Base-by-base conservation (phyloP, 768 basidiomycete genomes). In the Trichaptum fuscoviolaceum region DNA sequence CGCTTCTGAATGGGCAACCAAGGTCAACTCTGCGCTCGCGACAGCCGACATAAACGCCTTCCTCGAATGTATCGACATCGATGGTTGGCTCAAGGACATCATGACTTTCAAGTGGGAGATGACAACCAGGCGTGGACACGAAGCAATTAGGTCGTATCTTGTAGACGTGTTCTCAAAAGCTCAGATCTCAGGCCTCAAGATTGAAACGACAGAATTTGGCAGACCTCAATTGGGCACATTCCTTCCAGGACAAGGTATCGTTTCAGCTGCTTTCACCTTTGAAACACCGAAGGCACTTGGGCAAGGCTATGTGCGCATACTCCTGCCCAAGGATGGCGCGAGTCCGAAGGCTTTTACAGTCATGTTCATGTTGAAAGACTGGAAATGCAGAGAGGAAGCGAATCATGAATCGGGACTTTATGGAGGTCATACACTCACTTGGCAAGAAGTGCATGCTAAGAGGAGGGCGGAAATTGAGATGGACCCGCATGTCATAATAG, bases 31-130 rank as follows among this genome's bases (percentile, higher is more conserved):
- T 52, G 42, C 42, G 15, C 42, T 52, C 20, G 42, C 12, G 15
- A 52, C 15, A 3, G 42, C 15, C 20, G 3, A 52, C 20, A 12
- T 52, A 20, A 12, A 52, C 15, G 42, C 42, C 20, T 52, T 52
- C 42, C 15, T 52, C 10, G 42, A 52, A 2, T 52, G 42, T 20
- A 52, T 52, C 42, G 42, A 52, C 10, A 15, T 20, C 20, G 42
- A 52, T 2, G 42, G 42, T 3, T 52, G 42, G 42, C 42, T 52
- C 6, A 52, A 52, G 42, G 82, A 84, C 68, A 63, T 80, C 35
- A 76, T 83, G 62, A 73, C 76, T 15, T 80, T 84, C 69, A 77
- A 77, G 1, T 83, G 82, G 82, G 75, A 80, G 68, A 75, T 74
- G 35, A 78, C 80, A 26, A 69, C 80, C 1, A 73, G 82, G 8